Evolutionary conservation across 768 basidiomycete genomes (phyloP), one percentile per base, ranked within the genome.

Genomic region (Mycena rebaudengoi): DNA sequence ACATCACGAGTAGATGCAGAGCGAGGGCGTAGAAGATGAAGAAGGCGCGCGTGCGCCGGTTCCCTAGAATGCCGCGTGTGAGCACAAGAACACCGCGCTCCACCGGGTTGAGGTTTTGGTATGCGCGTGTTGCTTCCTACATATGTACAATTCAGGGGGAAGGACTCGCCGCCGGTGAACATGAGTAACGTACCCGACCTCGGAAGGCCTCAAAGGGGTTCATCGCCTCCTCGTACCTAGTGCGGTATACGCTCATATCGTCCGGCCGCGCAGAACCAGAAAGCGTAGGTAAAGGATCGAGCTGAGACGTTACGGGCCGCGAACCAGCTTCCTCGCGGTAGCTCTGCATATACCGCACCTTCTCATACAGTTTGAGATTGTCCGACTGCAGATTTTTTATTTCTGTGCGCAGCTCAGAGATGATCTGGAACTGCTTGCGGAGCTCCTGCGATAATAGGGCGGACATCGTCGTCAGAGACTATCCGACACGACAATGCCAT

Each of bases 161-260:
- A 16, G 46, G 40, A 32, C 44, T 37, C 60, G 25, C 45, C 7
- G 41, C 29, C 43, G 23, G 10, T 7, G 28, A 29, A 28, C 29
- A 23, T 26, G 20, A 29, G 60, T 5, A 51, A 62, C 95, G 68
- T 70, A 98, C 97, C 75, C 95, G 83, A 2, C 97, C 95, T 65
- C 95, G 88, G 84, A 99, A 99, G 7, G 92, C 95, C 76, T 98
- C 96, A 73, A 99, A 99, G 0, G 98, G 97, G 72, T 99, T 99
- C 88, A 99, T 95, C 53, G 94, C 88, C 77, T 98, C 94, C 73
- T 99, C 97, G 72, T 99, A 99, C 74, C 95, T 84, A 66, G 91
- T 86, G 49, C 90, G 88, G 76, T 99, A 99, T 73, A 89, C 93
- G 70, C 91, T 91, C 75, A 99, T 88, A 69, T 94, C 94, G 68